Percentiles rank a stretch among this genome's conserved stretches.
These are phyloP conservation scores for Cladosporium phlei DNA, from an alignment of 2,329 filamentous ascomycete species.

Conservation along the genomic window DNA sequence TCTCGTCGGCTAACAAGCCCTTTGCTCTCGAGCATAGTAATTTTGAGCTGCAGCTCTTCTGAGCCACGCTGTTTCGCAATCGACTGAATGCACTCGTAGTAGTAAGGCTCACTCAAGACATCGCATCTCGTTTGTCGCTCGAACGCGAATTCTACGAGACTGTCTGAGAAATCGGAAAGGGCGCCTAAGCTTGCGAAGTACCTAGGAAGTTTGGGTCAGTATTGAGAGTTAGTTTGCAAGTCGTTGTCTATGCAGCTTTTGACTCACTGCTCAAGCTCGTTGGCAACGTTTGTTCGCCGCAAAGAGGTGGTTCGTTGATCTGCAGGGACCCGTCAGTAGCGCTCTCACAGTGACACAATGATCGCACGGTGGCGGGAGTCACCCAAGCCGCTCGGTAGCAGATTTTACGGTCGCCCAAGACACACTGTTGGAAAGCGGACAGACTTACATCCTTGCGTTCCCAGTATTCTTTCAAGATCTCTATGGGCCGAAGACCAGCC, in stretches of 20 bases:
- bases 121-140: constrained; percentile 56
- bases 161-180: constrained; percentile 58
- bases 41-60: constrained; percentile 54
- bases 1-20: constrained; percentile 56
- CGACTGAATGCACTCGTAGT: constrained; percentile 60
- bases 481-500: constrained; percentile 29
- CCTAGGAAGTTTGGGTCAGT: constrained; percentile 15
- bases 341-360: neutral
- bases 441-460: constrained; percentile 27
- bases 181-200: constrained; percentile 58
- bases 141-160: constrained; percentile 59
- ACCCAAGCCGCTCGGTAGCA: neutral
- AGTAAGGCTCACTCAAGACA: constrained; percentile 52
- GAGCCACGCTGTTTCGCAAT: constrained; percentile 55
- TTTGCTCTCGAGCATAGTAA: constrained; percentile 54
- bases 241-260: neutral
- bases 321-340: constrained; percentile 19
- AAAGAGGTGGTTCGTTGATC: constrained; percentile 4
- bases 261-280: constrained; percentile 3
- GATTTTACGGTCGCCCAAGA: neutral
- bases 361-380: neutral
- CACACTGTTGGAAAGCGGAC: too few relatives aligned
- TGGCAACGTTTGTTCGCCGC: constrained; percentile 5
- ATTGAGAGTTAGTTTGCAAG: neutral
- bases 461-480: constrained; percentile 32